phyloP scores from a whole-genome alignment of 345 rosid genomes.

The Stellera chamaejasme region DNA sequence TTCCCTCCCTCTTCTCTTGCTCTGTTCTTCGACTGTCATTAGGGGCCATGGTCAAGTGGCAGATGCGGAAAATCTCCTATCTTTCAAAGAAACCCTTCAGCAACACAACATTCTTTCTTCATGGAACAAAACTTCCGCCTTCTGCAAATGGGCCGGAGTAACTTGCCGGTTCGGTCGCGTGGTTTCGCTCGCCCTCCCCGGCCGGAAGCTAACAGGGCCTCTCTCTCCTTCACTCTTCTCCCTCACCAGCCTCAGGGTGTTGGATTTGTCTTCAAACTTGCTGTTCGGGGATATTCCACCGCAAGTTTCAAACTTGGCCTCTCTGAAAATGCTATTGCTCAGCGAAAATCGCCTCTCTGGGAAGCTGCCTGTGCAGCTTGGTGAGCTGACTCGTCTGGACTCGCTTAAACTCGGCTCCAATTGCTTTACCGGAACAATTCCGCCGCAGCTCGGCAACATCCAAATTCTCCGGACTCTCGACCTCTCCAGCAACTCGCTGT shows the following conservation, averaged over 20 bases:
- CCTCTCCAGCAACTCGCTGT: constrained; percentile 50
- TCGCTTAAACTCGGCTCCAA: constrained; percentile 43
- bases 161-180: constrained; percentile 46
- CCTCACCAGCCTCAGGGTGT: constrained; percentile 33
- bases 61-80: constrained; percentile 34
- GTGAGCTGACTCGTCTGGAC: constrained; percentile 31
- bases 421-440: constrained; percentile 42
- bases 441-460: constrained; percentile 42
- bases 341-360: constrained; percentile 37
- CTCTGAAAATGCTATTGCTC: constrained; percentile 29
- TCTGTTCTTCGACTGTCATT: constrained; percentile 11
- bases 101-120: constrained; percentile 37
- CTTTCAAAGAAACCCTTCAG: constrained; percentile 40
- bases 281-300: constrained; percentile 38
- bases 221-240: constrained; percentile 47
- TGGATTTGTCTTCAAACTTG: constrained; percentile 52
- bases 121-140: constrained; percentile 41
- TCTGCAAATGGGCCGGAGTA: constrained; percentile 79
- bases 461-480: constrained; percentile 42
- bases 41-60: constrained; percentile 14
- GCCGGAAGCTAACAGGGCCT: constrained; percentile 32
- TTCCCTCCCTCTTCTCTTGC: constrained; percentile 11
- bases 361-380: constrained; percentile 26
- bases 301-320: constrained; percentile 17
- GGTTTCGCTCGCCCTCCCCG: constrained; percentile 32